These are phyloP conservation scores for Roridomyces roridus DNA, from an alignment of 768 basidiomycete genomes.

Conservation along the genomic window DNA sequence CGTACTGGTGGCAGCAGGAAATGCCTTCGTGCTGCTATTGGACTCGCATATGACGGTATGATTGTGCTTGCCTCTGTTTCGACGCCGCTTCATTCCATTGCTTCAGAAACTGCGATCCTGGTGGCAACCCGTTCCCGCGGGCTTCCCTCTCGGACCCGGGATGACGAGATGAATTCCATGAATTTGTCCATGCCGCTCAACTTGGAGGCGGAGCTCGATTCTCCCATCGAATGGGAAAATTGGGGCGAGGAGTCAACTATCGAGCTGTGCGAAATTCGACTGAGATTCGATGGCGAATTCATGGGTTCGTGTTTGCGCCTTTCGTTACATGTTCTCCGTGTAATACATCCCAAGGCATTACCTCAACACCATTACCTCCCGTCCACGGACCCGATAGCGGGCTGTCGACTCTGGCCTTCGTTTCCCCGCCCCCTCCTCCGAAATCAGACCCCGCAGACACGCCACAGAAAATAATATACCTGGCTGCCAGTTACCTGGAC, in stretches of 20 bases:
- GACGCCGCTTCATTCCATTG: not conserved
- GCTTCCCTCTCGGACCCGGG: constrained; percentile 42
- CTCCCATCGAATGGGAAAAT: constrained; percentile 51
- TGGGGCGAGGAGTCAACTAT: constrained; percentile 67
- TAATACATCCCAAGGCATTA: constrained; percentile 40
- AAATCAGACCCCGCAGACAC: constrained; percentile 27
- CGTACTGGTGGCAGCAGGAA: constrained; percentile 45
- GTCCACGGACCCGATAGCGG: constrained; percentile 43
- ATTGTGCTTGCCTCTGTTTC: not conserved
- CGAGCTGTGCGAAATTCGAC: constrained; percentile 64
- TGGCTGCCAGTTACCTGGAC: constrained; percentile 62
- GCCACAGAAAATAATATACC: constrained; percentile 42
- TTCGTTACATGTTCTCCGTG: not conserved
- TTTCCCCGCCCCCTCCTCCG: constrained; percentile 41
- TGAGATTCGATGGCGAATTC: constrained; percentile 50
- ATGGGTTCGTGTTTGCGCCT: constrained; percentile 45
- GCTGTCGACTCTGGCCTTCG: constrained; percentile 54
- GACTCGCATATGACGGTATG: constrained; percentile 64
- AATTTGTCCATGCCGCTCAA: constrained; percentile 46
- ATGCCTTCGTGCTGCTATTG: constrained; percentile 66
- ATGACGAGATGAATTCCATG: constrained; percentile 44
- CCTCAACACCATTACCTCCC: constrained; percentile 51
- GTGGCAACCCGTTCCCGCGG: constrained; percentile 68
- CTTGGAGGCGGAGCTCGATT: constrained; percentile 33
- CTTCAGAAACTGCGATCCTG: constrained; percentile 60